phyloP scores from a whole-genome alignment of 768 basidiomycete species.

The Hypholoma sublateritium region DNA sequence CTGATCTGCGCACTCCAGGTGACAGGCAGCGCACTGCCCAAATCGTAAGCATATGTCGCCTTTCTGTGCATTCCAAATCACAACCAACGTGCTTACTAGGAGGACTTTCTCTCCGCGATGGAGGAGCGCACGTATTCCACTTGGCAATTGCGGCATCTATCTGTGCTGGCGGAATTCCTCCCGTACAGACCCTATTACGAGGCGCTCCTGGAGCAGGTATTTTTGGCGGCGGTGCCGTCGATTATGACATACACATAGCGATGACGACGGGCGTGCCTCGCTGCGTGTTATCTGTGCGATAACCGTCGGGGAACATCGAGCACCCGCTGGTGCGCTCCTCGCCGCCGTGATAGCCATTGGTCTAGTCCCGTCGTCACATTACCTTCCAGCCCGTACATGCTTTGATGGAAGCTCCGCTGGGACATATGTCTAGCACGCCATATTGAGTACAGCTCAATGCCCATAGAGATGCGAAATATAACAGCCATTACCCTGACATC shows the following conservation, averaged over 20 bases:
- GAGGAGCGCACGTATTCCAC: conserved; percentile 26
- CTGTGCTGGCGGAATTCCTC: conserved; percentile 31
- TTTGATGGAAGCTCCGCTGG: conserved; percentile 2
- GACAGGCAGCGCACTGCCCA: conserved; percentile 23
- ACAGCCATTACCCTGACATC: conserved; percentile 2
- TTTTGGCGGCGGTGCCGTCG: conserved; percentile 33
- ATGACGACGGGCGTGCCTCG: no score
- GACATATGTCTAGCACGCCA: neutral
- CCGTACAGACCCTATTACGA: conserved; percentile 30
- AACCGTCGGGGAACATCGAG: no score
- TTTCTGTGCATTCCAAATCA: conserved; percentile 2
- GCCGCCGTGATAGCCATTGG: neutral
- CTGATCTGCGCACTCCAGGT: conserved; percentile 6
- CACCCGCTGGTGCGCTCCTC: neutral
- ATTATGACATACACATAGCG: conserved; percentile 17
- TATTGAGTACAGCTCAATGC: conserved; percentile 2
- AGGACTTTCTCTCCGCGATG: conserved; percentile 35
- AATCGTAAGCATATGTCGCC: conserved; percentile 22
- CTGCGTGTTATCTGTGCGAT: no score
- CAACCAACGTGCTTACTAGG: conserved; percentile 16
- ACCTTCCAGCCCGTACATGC: neutral
- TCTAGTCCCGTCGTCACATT: neutral
- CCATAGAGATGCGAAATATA: neutral
- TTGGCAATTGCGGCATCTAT: conserved; percentile 33
- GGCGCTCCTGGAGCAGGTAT: conserved; percentile 29